Evolutionary conservation across 2,329 filamentous ascomycete species (phyloP), one percentile per base, ranked within the genome.

Genomic region (Sphaerulina populicola): DNA sequence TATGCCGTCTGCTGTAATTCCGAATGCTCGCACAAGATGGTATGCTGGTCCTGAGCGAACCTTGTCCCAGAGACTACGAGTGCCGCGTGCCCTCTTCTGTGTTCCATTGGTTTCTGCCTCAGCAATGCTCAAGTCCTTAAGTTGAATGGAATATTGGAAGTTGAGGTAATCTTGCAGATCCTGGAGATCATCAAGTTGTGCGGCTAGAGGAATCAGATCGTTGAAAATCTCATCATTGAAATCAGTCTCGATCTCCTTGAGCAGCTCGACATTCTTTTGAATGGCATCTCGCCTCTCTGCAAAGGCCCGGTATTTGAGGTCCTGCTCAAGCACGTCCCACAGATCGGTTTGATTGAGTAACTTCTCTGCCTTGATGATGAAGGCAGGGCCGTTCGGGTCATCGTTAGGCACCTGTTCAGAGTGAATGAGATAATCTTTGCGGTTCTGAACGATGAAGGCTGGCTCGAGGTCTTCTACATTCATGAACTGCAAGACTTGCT

Each of bases 401-500:
- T 83, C 82, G 6, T 79, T 77, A 36, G 77, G 73, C n/a, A 77
- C 71, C 64, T 87, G 89, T 58, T 83, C 84, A 21, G 86, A 86
- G 64, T 97, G 88, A 51, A 98, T 94, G 39, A 98, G 78, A 65
- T 97, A 98, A 68, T 98, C 93, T 69, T 96, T 95, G 55, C 93
- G 88, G 65, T 98, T 93, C 68, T 96, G 91, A 69, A 96, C 96
- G 60, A 98, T 93, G 68, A 95, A 98, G 0, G 93, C 91, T 1
- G 96, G 89, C 69, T 98, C 93, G 61, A 91, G 88, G 60, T 94
- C 88, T 58, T 97, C 90, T 3, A 91, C 82, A 45, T 95, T 88
- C 70, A 98, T 88, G 66, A 97, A 96, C 63, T 96, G 88, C 36
- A 98, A 77, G 9, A 97, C 90, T 68, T 95, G 94, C 60, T 83